These are phyloP conservation scores for Corymbia maculata DNA, from an alignment of 345 rosid species.

Conservation along the genomic window DNA sequence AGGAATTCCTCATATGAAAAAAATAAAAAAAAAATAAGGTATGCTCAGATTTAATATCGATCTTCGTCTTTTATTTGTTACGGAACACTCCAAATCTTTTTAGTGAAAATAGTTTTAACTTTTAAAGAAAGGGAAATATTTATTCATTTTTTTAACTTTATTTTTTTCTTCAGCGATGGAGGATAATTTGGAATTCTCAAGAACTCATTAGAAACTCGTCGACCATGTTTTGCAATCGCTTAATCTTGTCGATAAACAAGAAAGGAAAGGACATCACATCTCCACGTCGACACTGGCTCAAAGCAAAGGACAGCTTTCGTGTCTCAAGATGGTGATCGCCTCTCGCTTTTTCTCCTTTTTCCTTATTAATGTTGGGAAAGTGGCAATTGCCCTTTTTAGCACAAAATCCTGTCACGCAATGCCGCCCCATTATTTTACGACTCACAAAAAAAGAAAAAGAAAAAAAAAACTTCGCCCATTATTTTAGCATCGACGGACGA, in stretches of 20 bases:
- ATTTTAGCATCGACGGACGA: neutral
- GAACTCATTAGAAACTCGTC: neutral
- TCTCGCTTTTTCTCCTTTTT: neutral
- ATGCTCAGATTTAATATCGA: neutral
- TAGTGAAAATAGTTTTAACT: neutral
- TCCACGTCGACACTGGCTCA: neutral
- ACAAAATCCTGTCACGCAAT: neutral
- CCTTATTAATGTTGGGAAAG: neutral
- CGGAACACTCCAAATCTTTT: neutral
- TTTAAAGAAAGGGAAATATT: neutral
- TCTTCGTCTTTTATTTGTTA: neutral
- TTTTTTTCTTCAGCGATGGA: neutral
- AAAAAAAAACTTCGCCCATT: neutral
- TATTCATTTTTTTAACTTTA: neutral
- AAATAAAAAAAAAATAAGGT: neutral
- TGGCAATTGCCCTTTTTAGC: neutral
- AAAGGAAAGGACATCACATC: neutral
- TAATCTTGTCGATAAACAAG: neutral
- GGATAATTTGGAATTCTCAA: neutral
- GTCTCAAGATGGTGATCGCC: neutral
- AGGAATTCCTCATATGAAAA: rapidly evolving
- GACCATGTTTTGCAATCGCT: neutral
- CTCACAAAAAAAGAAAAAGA: too few species aligned
- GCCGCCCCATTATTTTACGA: too few species aligned
- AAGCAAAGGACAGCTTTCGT: neutral